phyloP scores from a whole-genome alignment of 2,329 filamentous ascomycete species.

The Knoxdaviesia capensis region DNA sequence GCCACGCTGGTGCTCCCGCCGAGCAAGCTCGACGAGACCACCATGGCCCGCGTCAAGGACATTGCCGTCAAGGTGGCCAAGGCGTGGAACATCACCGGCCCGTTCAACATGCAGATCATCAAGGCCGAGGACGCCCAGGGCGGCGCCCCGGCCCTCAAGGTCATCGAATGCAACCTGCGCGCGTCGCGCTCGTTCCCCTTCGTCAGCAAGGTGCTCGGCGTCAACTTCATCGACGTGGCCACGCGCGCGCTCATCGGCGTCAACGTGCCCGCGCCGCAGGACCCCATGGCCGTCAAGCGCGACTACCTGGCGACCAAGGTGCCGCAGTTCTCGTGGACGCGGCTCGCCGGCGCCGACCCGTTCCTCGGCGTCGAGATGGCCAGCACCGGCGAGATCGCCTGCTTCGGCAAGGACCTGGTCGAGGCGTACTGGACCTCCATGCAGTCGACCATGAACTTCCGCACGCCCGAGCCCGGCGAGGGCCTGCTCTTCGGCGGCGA shows the following conservation, averaged over 20 bases:
- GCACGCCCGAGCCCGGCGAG: slow-evolving; percentile 81
- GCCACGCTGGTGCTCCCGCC: slow-evolving; percentile 88
- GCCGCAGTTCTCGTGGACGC: slow-evolving; percentile 96
- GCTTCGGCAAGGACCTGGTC: slow-evolving; percentile 87
- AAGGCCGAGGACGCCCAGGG: slow-evolving; percentile 64
- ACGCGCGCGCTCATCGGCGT: slow-evolving; percentile 80
- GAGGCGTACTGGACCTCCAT: slow-evolving; percentile 96
- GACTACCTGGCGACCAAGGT: slow-evolving; percentile 95
- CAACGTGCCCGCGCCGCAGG: slow-evolving; percentile 63
- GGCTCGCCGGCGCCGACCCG: slow-evolving; percentile 87
- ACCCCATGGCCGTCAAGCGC: slow-evolving; percentile 76
- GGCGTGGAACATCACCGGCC: slow-evolving; percentile 91
- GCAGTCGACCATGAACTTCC: slow-evolving; percentile 92
- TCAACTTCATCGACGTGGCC: slow-evolving; percentile 91
- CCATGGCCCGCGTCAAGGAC: slow-evolving; percentile 77
- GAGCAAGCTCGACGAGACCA: slow-evolving; percentile 51
- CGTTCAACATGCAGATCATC: slow-evolving; percentile 99
- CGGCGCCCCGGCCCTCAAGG: slow-evolving; percentile 62
- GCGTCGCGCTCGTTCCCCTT: slow-evolving; percentile 97
- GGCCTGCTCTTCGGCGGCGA: slow-evolving; percentile 90
- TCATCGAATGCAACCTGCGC: slow-evolving; percentile 95
- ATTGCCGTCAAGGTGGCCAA: slow-evolving; percentile 93
- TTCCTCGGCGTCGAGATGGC: slow-evolving; percentile 98
- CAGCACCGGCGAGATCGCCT: slow-evolving; percentile 93
- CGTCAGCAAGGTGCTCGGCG: slow-evolving; percentile 88